Evolutionary conservation across 2,329 filamentous ascomycete genomes (phyloP).

Genomic region (Pseudocercospora vitis): DNA sequence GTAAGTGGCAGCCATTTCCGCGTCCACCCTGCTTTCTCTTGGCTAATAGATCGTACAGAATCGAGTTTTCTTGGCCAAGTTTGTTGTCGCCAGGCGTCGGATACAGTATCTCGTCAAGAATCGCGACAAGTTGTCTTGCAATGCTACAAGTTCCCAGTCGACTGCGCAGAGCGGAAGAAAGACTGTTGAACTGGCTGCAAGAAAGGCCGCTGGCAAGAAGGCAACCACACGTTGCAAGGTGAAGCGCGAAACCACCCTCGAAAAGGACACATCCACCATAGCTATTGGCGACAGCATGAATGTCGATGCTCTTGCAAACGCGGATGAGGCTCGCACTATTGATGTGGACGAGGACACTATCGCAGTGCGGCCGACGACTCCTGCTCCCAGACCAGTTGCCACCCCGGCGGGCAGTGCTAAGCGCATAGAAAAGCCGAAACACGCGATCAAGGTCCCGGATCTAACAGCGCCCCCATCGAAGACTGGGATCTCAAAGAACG

Average conservation of each 20-base stretch:
- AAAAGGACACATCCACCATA: not conserved
- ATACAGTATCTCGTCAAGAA: conserved; percentile 3
- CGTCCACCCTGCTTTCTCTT: not conserved
- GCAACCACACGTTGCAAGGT: not conserved
- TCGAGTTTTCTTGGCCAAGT: conserved; percentile 13
- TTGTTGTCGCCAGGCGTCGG: conserved; percentile 13
- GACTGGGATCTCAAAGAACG: not conserved
- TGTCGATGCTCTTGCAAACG: not conserved
- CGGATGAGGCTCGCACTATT: not conserved
- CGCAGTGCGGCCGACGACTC: not conserved
- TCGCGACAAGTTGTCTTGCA: not conserved
- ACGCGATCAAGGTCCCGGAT: not conserved
- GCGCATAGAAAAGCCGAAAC: not conserved
- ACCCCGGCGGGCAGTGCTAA: not conserved
- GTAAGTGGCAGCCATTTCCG: conserved; percentile 3
- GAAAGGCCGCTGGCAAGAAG: not conserved
- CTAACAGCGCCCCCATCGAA: not conserved
- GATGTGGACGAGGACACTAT: conserved; percentile 1
- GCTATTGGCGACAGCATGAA: not conserved
- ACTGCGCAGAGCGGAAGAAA: no score
- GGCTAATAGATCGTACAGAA: conserved; percentile 18
- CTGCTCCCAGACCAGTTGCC: not conserved
- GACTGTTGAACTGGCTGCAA: no score
- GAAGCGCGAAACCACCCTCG: not conserved
- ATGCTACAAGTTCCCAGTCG: no score